These are phyloP conservation scores for Glomus cerebriforme DNA, from an alignment of 192 early-diverging fungal genomes.

Conservation along the genomic window DNA sequence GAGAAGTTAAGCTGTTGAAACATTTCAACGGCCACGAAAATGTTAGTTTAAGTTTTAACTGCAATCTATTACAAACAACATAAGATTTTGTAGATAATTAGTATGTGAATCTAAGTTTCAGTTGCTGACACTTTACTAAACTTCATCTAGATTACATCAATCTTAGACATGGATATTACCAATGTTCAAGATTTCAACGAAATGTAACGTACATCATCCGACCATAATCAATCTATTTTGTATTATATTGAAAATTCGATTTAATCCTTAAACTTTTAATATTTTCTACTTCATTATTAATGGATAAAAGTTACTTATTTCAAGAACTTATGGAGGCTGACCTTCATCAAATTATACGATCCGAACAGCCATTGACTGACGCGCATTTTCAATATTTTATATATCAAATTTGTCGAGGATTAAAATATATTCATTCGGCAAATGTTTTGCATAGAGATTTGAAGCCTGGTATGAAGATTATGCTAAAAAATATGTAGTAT, in stretches of 20 bases:
- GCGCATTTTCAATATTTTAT: slow-evolving; percentile 99
- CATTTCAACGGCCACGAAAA: slow-evolving; percentile 98
- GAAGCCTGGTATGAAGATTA: slow-evolving; percentile 70
- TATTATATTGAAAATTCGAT: neutral
- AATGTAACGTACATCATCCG: slow-evolving; percentile 56
- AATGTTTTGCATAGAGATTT: slow-evolving; percentile 96
- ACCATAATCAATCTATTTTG: neutral
- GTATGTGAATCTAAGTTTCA: too few species aligned
- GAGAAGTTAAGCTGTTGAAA: slow-evolving; percentile 92
- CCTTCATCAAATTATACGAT: slow-evolving; percentile 95
- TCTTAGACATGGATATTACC: slow-evolving; percentile 89
- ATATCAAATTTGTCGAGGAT: slow-evolving; percentile 95
- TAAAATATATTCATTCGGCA: slow-evolving; percentile 99
- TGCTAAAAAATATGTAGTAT: neutral
- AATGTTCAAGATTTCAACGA: slow-evolving; percentile 89
- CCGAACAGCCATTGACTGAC: slow-evolving; percentile 89
- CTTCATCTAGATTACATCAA: slow-evolving; percentile 71
- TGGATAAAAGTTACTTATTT: slow-evolving; percentile 71
- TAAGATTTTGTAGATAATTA: neutral
- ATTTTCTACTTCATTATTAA: neutral
- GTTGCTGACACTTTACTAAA: neutral
- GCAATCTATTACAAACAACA: neutral
- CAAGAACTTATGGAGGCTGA: slow-evolving; percentile 99
- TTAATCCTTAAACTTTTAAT: slow-evolving; percentile 23
- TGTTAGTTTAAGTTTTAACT: slow-evolving; percentile 39